Base-by-base conservation (phyloP, 352 stramenopile species). In the Pythium dissotocum region DNA sequence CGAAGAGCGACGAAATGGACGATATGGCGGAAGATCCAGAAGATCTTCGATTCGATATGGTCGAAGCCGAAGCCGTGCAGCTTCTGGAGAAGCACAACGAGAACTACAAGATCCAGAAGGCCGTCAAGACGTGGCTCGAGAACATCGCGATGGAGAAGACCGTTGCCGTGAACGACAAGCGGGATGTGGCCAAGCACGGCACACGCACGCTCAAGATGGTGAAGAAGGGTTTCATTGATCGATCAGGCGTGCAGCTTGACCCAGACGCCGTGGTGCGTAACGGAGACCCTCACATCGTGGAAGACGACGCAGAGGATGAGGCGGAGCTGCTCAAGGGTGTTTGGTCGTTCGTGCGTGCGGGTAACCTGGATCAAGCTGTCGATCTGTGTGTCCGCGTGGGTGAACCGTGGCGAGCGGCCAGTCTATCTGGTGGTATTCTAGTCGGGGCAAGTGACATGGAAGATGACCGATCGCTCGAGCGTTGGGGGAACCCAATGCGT, bases 231-330 rank as follows among this genome's bases (percentile, higher is more conserved):
- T 62, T 77, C 53, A 72, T 80, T 7, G 40, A 69, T 30, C 52
- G 53, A 16, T 55, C 16, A 9, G 63, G 71, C 5, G 60, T 93
- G 4, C 72, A 70, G 1, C 80, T 94, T 77, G 88, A 96, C 48
- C 88, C 88, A 4, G 88, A 96, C 51, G 79, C 82, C 0, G 73
- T 86, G 26, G 33, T 93, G 60, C 79, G 86, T 3, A 76, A 89
- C 12, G 88, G 88, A 16, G 87, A 95, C 38, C 63, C 72, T 21
- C 64, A 82, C 40, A 69, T 94, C 35, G 70, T 89, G 8, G 79
- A 84, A 9, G 88, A 96, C 56, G 88, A 96, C 61, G 79, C 79
- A 26, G 88, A 96, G 65, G 87, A 94, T 60, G 88, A 96, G 64
- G 82, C 78, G 0, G 85, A 93, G 55, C 58, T 96, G 21, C 76